Conservation (phyloP, 2,329 filamentous ascomycete species). For the Exophiala dermatitidis region DNA sequence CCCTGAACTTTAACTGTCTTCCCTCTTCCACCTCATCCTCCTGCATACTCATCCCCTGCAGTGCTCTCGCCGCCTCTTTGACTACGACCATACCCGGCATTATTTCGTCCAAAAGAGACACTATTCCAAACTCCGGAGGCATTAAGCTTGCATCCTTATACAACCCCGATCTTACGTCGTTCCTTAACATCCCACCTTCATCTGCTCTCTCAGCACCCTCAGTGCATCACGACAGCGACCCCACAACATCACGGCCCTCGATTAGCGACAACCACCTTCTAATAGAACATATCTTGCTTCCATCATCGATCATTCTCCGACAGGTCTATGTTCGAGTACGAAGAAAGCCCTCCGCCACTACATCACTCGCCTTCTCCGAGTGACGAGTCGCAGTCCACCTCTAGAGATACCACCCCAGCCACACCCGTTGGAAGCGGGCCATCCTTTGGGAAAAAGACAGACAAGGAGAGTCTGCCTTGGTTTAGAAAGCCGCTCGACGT, state of each 20-base stretch:
- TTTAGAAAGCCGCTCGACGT: slow-evolving; percentile 35
- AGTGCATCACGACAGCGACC: not conserved
- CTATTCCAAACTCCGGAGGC: not conserved
- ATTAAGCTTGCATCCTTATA: not conserved
- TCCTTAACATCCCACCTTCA: not conserved
- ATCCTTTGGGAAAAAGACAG: slow-evolving; percentile 37
- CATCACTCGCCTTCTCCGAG: slow-evolving; percentile 45
- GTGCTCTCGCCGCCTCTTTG: not conserved
- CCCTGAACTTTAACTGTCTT: not conserved
- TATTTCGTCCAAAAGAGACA: not conserved
- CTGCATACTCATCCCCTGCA: not conserved
- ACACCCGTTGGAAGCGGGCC: slow-evolving; percentile 45
- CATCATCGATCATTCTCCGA: not conserved
- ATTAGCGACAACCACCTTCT: not conserved
- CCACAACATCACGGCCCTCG: slow-evolving; percentile 8
- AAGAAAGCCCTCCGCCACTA: slow-evolving; percentile 45
- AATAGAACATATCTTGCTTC: slow-evolving; percentile 16
- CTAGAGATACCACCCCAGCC: slow-evolving; percentile 43
- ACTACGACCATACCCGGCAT: not conserved
- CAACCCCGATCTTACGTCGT: not conserved
- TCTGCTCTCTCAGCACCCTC: not conserved
- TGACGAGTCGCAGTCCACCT: slow-evolving; percentile 44
- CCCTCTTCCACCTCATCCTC: not conserved
- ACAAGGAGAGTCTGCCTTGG: slow-evolving; percentile 39
- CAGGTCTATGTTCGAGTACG: slow-evolving; percentile 46